Evolutionary conservation across 495 filamentous ascomycete genomes (phyloP), one percentile per base, ranked within the genome.

Genomic region (Xylaria grammica): DNA sequence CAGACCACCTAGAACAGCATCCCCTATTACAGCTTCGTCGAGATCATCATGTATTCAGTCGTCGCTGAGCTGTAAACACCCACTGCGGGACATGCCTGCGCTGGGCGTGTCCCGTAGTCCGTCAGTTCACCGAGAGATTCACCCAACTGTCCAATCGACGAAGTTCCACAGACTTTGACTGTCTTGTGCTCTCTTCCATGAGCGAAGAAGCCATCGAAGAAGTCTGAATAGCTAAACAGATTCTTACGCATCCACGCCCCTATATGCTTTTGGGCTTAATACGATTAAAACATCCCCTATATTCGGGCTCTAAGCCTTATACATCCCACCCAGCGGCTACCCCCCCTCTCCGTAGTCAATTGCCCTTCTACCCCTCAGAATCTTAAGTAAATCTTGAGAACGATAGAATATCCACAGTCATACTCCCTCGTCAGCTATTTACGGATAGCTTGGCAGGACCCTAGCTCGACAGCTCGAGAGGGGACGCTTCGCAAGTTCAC

Each of bases 21-120:
- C 76, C 64, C 65, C 62, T 67, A 82, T n/a, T 61, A 60, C 55
- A 84, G 87, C 89, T 91, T 90, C 87, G 92, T 96, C 91, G 87
- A 92, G 83, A 82, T 64, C 52, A 86, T 77, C 81, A 89, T 88
- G 88, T 90, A 89, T 79, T 85, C 90, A 90, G 90, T 90, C 81
- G 85, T 92, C 90, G 91, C 87, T 92, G 91, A 90, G 91, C 91
- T 96, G 90, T 96, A 91, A 93, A 91, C 82, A 81, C 85, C 86
- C 89, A 87, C 92, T 94, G 89, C 87, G 88, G 89, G 83, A 83
- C 80, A 73, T 83, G 82, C 77, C 75, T 71, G 76, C 68, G 51
- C 72, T 65, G 67, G 77, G 71, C 77, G 72, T 80, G 81, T 82
- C 82, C 77, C 82, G 85, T 84, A 85, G 86, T 86, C 89, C 88